These are phyloP conservation scores for Pachysolen tannophilus DNA, from an alignment of 805 yeast genomes.

Conservation along the genomic window DNA sequence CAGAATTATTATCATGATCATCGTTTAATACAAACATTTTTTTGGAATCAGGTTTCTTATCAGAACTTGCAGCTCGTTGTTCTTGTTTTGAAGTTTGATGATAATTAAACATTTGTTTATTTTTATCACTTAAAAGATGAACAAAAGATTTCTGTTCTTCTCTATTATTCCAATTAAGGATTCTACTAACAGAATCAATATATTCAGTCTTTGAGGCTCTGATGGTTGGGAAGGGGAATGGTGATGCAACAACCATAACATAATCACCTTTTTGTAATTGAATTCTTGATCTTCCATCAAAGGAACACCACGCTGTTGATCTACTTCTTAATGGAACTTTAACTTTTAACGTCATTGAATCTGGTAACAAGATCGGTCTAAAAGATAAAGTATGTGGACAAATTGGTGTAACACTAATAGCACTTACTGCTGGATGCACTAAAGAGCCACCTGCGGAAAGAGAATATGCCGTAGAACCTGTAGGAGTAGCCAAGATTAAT, in stretches of 20 bases:
- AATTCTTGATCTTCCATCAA: conserved; percentile 86
- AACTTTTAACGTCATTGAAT: conserved; percentile 78
- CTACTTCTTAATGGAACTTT: conserved; percentile 74
- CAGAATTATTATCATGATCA: neutral
- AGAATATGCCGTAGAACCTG: conserved; percentile 95
- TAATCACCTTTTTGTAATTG: conserved; percentile 80
- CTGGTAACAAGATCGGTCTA: conserved; percentile 88
- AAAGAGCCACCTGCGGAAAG: conserved; percentile 92
- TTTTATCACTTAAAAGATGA: conserved; percentile 50
- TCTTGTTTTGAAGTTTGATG: conserved; percentile 16
- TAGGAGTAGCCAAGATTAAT: conserved; percentile 84
- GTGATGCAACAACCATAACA: conserved; percentile 76
- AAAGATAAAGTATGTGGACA: conserved; percentile 94
- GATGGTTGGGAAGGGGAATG: conserved; percentile 92
- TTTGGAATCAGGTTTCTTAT: conserved; percentile 9
- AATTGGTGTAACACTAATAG: conserved; percentile 88
- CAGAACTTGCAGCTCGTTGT: conserved; percentile 12
- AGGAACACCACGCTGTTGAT: conserved; percentile 93
- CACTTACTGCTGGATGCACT: conserved; percentile 90
- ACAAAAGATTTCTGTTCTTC: conserved; percentile 81
- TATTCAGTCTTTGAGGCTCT: conserved; percentile 66
- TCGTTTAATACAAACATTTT: conserved; percentile 1
- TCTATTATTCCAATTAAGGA: conserved; percentile 89
- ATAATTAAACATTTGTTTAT: conserved; percentile 32
- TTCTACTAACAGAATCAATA: conserved; percentile 76